Evolutionary conservation across 352 stramenopile species (phyloP).

Genomic region (Pythium brassicae): DNA sequence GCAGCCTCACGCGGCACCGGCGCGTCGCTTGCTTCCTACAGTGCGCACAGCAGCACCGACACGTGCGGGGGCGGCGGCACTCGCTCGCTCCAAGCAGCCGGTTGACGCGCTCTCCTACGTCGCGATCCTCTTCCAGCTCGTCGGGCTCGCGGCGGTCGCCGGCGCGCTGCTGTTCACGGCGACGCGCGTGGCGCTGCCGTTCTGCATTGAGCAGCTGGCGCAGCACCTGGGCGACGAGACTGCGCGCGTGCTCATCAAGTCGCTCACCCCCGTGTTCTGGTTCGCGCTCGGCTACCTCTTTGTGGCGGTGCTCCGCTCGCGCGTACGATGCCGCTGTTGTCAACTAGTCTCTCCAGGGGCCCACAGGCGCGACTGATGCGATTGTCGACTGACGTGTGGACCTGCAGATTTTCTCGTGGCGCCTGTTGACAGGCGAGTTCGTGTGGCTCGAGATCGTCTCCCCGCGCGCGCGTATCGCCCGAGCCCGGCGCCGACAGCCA

Average conservation of each 20-base stretch:
- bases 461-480: slow-evolving; percentile 9
- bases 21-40: background rate
- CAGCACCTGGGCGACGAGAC: slow-evolving; percentile 25
- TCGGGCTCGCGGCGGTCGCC: slow-evolving; percentile 12
- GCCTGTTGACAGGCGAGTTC: slow-evolving; percentile 34
- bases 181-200: slow-evolving; percentile 18
- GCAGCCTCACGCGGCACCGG: background rate
- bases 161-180: slow-evolving; percentile 2
- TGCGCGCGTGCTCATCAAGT: slow-evolving; percentile 22
- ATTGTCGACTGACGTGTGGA: background rate
- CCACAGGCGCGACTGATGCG: background rate
- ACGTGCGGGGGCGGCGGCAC: background rate
- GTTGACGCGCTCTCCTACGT: slow-evolving; percentile 8
- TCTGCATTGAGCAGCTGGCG: slow-evolving; percentile 14
- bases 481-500: slow-evolving; percentile 7
- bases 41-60: background rate
- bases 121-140: slow-evolving; percentile 12
- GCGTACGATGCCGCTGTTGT: slow-evolving; percentile 19
- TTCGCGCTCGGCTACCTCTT: slow-evolving; percentile 49
- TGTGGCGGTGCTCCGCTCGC: slow-evolving; percentile 35
- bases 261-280: slow-evolving; percentile 45
- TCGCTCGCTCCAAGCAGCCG: slow-evolving; percentile 3
- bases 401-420: slow-evolving; percentile 48
- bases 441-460: slow-evolving; percentile 25
- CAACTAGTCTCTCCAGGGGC: no score